Conservation (phyloP, 345 rosid species). For the Dimocarpus longan region DNA sequence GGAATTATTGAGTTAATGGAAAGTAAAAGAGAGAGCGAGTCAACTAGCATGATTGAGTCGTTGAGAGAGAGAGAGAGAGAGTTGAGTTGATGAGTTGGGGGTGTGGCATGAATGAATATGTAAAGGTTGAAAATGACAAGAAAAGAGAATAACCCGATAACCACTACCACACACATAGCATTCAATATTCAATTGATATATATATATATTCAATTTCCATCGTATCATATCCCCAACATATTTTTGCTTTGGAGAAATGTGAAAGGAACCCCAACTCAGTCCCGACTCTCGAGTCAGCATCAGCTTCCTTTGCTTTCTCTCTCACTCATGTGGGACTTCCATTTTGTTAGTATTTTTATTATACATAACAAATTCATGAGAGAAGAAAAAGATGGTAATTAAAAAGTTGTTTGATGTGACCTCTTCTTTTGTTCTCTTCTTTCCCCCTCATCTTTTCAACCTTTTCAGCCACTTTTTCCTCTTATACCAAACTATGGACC, state of each 20-base stretch:
- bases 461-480: conserved; percentile 34
- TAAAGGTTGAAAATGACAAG: conserved; percentile 64
- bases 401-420: conserved; percentile 51
- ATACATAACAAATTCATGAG: not conserved
- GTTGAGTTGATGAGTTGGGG: not conserved
- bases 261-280: no score
- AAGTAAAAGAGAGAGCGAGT: no score
- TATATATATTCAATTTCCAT: no score
- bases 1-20: no score
- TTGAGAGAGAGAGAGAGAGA: no score
- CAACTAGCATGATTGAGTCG: no score
- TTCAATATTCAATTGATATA: conserved; percentile 22
- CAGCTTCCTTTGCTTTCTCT: not conserved
- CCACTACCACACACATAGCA: conserved; percentile 58
- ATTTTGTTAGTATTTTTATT: no score
- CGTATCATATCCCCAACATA: not conserved
- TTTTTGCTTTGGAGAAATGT: no score
- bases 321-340: not conserved
- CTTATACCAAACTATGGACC: conserved; percentile 18
- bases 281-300: not conserved
- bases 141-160: conserved; percentile 36
- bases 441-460: conserved; percentile 21
- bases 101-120: conserved; percentile 25
- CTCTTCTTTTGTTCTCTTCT: conserved; percentile 31
- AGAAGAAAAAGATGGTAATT: not conserved